phyloP scores from a whole-genome alignment of 2,329 filamentous ascomycete species.

The Sclerotinia subarctica region DNA sequence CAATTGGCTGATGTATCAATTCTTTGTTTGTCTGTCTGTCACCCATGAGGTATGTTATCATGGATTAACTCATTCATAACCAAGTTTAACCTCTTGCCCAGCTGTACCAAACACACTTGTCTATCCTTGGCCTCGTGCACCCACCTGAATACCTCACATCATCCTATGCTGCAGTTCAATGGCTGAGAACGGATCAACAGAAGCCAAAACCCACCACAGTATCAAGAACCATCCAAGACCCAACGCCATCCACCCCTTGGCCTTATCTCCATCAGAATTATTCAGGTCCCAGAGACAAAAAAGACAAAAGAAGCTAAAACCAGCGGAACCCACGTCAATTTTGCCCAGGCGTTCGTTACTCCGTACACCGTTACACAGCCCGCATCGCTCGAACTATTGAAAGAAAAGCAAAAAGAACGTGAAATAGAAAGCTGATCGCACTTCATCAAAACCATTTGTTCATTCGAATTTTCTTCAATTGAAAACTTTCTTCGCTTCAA shows the following conservation, averaged over 20 bases:
- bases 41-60: too few relatives aligned
- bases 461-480: neutral
- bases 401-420: neutral
- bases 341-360: conserved; percentile 1
- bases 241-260: conserved; percentile 1
- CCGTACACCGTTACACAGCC: conserved; percentile 2
- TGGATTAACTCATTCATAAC: neutral
- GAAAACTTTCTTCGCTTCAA: neutral
- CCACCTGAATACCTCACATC: neutral
- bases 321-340: neutral
- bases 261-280: neutral
- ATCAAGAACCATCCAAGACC: neutral
- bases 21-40: neutral
- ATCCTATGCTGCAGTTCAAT: neutral
- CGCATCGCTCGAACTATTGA: neutral
- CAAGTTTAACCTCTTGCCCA: neutral
- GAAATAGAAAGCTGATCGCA: too few relatives aligned
- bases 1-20: neutral
- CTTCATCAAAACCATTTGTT: neutral
- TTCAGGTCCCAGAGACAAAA: neutral
- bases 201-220: neutral
- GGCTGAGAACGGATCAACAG: conserved; percentile 9
- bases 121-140: neutral
- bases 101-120: neutral
- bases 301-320: neutral